These are phyloP conservation scores for Chenopodium suecicum DNA, from an alignment of 148 eudicot species.

Conservation along the genomic window DNA sequence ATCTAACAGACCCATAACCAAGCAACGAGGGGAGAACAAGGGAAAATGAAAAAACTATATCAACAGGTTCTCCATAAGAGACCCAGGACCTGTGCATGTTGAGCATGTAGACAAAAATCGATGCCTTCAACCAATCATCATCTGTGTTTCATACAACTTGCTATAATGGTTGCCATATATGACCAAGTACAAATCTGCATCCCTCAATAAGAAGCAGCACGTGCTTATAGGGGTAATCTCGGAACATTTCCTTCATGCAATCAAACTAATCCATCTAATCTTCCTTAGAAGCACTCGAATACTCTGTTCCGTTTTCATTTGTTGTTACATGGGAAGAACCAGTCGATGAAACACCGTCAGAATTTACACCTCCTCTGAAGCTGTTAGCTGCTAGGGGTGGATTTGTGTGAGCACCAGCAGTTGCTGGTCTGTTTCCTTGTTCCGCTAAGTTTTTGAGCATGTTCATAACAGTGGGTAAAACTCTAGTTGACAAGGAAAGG, in stretches of 20 bases:
- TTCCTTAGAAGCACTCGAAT: slow-evolving; percentile 53
- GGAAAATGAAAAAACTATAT: neutral
- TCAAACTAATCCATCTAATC: slow-evolving; percentile 36
- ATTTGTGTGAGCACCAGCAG: slow-evolving; percentile 51
- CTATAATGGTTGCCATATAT: slow-evolving; percentile 5
- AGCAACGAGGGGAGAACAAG: neutral
- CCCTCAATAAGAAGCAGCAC: slow-evolving; percentile 11
- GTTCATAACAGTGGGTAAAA: slow-evolving; percentile 82
- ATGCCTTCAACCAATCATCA: slow-evolving; percentile 9
- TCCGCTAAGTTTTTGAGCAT: slow-evolving; percentile 84
- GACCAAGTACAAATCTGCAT: slow-evolving; percentile 17
- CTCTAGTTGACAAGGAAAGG: slow-evolving; percentile 76
- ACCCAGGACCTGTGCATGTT: slow-evolving; percentile 13
- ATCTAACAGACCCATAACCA: slow-evolving; percentile 11
- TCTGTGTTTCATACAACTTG: neutral
- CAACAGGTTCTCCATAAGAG: neutral
- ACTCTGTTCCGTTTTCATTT: slow-evolving; percentile 62
- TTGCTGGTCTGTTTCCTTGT: slow-evolving; percentile 55
- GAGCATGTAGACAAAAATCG: slow-evolving; percentile 22
- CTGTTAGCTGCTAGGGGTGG: slow-evolving; percentile 43
- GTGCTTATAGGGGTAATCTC: neutral
- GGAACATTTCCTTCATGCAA: slow-evolving; percentile 1
- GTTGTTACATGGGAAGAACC: slow-evolving; percentile 68
- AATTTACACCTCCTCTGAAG: slow-evolving; percentile 30
- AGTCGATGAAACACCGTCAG: slow-evolving; percentile 49